phyloP scores from a whole-genome alignment of 768 basidiomycete species.

The Rhizopogon salebrosus region DNA sequence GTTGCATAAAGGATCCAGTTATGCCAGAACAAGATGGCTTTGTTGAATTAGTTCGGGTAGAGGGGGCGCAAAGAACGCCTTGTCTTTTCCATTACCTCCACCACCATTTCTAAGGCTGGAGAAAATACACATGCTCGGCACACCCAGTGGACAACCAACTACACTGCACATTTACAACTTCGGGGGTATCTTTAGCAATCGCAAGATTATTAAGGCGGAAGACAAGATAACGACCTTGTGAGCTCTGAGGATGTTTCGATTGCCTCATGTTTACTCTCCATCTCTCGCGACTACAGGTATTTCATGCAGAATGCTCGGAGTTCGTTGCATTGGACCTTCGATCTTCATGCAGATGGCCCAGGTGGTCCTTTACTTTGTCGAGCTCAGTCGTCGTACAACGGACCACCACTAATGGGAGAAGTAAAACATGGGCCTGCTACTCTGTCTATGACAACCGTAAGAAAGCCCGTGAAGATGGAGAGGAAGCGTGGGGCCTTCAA shows the following conservation, averaged over 20 bases:
- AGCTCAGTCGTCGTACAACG: conserved; percentile 17
- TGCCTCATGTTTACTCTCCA: background rate
- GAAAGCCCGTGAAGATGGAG: conserved; percentile 6
- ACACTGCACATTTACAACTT: conserved; percentile 23
- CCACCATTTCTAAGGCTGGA: background rate
- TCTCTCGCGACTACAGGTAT: conserved; percentile 14
- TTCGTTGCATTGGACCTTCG: conserved; percentile 17
- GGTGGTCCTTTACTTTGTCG: conserved; percentile 16
- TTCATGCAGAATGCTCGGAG: conserved; percentile 16
- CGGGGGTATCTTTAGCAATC: conserved; percentile 19
- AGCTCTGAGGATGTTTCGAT: background rate
- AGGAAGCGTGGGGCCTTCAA: conserved; percentile 3
- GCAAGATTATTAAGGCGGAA: conserved; percentile 19
- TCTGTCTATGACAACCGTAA: conserved; percentile 14
- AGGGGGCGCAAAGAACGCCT: background rate
- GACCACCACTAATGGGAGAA: conserved; percentile 9
- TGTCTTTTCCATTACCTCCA: background rate
- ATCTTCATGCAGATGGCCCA: conserved; percentile 14
- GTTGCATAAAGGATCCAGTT: conserved; percentile 4
- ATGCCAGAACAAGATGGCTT: background rate
- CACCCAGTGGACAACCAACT: background rate
- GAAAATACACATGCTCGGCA: background rate
- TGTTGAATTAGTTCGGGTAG: background rate
- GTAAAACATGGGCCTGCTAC: conserved; percentile 5
- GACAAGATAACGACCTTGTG: conserved; percentile 19